phyloP scores from a whole-genome alignment of 2,329 filamentous ascomycete species.

The Cryphonectria parasitica region DNA sequence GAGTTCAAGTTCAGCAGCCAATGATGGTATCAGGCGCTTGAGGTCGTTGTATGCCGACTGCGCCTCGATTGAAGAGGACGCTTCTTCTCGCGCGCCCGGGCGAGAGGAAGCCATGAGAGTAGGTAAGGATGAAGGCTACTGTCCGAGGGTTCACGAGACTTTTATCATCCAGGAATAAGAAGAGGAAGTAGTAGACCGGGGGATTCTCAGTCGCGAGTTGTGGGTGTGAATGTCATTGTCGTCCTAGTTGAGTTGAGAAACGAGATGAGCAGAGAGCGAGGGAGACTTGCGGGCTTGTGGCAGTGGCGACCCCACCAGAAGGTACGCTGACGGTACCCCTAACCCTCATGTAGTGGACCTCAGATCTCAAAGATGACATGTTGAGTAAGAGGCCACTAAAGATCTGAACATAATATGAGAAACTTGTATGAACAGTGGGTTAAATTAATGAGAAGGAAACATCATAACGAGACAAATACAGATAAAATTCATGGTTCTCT shows the following conservation, averaged over 20 bases:
- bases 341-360: background rate
- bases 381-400: background rate
- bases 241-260: background rate
- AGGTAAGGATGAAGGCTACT: background rate
- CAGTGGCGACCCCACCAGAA: background rate
- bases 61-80: constrained; percentile 26
- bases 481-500: background rate
- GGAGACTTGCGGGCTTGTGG: background rate
- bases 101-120: constrained; percentile 10
- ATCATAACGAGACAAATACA: background rate
- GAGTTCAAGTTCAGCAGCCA: constrained; percentile 37
- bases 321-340: background rate
- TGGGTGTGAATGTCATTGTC: background rate
- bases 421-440: no score
- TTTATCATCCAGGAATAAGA: background rate
- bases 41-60: constrained; percentile 36
- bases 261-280: background rate
- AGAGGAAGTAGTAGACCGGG: background rate
- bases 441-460: background rate
- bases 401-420: background rate
- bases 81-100: constrained; percentile 2
- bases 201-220: background rate
- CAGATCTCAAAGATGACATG: background rate
- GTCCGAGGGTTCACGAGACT: background rate
- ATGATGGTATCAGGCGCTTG: constrained; percentile 34